Conservation (phyloP, 2,329 filamentous ascomycete species). For the Aspergillus alliaceus region DNA sequence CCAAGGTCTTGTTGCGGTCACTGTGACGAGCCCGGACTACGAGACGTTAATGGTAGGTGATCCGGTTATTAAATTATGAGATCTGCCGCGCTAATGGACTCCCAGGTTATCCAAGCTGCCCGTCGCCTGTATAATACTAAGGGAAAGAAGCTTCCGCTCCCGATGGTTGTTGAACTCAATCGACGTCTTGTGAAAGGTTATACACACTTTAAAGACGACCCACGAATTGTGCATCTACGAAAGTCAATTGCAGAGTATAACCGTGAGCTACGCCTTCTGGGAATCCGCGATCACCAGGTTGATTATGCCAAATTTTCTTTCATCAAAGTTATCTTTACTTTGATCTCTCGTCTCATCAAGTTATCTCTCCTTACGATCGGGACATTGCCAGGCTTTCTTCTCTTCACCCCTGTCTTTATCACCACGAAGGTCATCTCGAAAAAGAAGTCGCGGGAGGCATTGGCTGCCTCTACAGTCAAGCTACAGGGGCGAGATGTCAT, state of each 20-base stretch:
- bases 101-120: conserved; percentile 82
- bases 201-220: conserved; percentile 87
- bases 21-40: conserved; percentile 88
- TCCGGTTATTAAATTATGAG: neutral
- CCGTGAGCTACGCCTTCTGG: conserved; percentile 77
- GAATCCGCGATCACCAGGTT: conserved; percentile 90
- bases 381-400: conserved; percentile 79
- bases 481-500: conserved; percentile 86
- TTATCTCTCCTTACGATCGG: conserved; percentile 73
- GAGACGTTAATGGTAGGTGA: conserved; percentile 79
- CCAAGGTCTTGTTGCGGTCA: conserved; percentile 80
- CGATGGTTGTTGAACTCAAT: conserved; percentile 92
- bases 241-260: conserved; percentile 82
- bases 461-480: conserved; percentile 85
- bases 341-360: conserved; percentile 79
- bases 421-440: conserved; percentile 79
- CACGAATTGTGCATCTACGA: conserved; percentile 73
- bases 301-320: conserved; percentile 85
- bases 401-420: conserved; percentile 88
- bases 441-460: conserved; percentile 77
- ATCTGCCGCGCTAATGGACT: conserved; percentile 30
- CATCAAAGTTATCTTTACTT: conserved; percentile 69
- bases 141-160: conserved; percentile 87
- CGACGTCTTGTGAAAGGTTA: conserved; percentile 88
- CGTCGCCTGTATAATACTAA: conserved; percentile 91